phyloP scores from a whole-genome alignment of 208 protist species.

The Wallacemonas sp. region DNA sequence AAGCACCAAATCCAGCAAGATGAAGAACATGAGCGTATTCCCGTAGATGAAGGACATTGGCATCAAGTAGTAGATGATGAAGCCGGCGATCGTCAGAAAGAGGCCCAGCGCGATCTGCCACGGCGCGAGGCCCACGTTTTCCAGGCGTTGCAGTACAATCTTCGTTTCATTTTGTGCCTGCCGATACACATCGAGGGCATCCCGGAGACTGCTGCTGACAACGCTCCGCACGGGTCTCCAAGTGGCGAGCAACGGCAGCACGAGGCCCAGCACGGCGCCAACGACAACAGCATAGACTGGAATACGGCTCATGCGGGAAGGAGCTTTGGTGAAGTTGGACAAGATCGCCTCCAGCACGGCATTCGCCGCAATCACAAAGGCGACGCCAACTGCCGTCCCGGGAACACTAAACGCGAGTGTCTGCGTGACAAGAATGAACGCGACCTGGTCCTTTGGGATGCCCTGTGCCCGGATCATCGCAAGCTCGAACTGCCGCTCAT shows the following conservation, averaged over 20 bases:
- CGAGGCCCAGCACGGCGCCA: slow-evolving; percentile 59
- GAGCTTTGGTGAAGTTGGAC: slow-evolving; percentile 49
- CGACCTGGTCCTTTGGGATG: slow-evolving; percentile 75
- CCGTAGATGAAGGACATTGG: slow-evolving; percentile 92
- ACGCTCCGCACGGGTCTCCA: slow-evolving; percentile 80
- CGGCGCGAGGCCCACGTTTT: slow-evolving; percentile 84
- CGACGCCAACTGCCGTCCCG: slow-evolving; percentile 77
- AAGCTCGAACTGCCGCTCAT: slow-evolving; percentile 97
- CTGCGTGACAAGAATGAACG: slow-evolving; percentile 77
- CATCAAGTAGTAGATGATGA: slow-evolving; percentile 95
- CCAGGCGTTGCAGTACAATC: slow-evolving; percentile 87
- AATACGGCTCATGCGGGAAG: slow-evolving; percentile 22
- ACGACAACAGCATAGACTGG: slow-evolving; percentile 49
- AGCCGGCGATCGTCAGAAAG: slow-evolving; percentile 86
- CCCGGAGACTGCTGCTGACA: slow-evolving; percentile 82
- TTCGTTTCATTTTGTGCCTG: slow-evolving; percentile 84
- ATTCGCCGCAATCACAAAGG: slow-evolving; percentile 65
- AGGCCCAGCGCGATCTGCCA: slow-evolving; percentile 74
- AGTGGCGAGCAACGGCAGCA: slow-evolving; percentile 87
- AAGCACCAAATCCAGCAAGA: slow-evolving; percentile 87
- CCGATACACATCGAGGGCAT: slow-evolving; percentile 94
- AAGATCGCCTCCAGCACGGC: slow-evolving; percentile 65
- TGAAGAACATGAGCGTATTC: slow-evolving; percentile 91
- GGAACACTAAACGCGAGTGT: slow-evolving; percentile 91
- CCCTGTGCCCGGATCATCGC: slow-evolving; percentile 96